Base-by-base conservation (phyloP, 2,329 filamentous ascomycete genomes). In the Thermothelomyces thermophilus region DNA sequence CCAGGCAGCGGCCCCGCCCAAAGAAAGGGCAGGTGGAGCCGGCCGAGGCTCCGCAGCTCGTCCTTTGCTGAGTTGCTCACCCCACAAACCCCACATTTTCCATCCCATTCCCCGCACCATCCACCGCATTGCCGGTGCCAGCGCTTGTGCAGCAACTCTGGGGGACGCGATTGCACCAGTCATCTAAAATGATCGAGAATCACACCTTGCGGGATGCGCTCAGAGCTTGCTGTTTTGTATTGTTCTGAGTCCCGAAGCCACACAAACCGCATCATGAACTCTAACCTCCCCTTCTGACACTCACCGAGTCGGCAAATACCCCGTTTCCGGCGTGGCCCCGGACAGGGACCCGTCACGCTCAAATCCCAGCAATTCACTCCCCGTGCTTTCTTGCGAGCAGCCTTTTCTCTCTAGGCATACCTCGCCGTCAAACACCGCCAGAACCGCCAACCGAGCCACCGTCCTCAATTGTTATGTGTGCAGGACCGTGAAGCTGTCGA, bases 11-110 rank as follows among this genome's bases (percentile, higher is more conserved):
- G 24, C 24, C 24, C 24, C 24, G 24, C 24, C 24, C 24, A 26
- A 9, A 26, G 24, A 26, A 26, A 33, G 31, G 31, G 31, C 10
- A 33, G 31, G 31, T 13, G 31, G 31, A 33, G 11, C 31, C 31
- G 31, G 31, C 31, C 31, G 24, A 26, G 24, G 24, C 24, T 26
- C 24, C 24, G 24, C 24, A 26, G 24, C 13, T 33, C 28, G 16
- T 33, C 41, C 41, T n/a, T n/a, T n/a, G 16, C 19, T 11, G 2
- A 11, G 11, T n/a, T 16, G 16, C 14, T 33, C 26, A 28, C 28
- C 10, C 17, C 33, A 36, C 24, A 46, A 47, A 47, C 46, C 46
- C 46, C 46, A 48, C 46, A 48, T 22, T 31, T 20, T 22, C 13
- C 37, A 17, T 34, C 22, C 46, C 31, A 26, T 41, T 34, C 46